phyloP scores from a whole-genome alignment of 257 asterid genomes.

The Solanum clarkiae region DNA sequence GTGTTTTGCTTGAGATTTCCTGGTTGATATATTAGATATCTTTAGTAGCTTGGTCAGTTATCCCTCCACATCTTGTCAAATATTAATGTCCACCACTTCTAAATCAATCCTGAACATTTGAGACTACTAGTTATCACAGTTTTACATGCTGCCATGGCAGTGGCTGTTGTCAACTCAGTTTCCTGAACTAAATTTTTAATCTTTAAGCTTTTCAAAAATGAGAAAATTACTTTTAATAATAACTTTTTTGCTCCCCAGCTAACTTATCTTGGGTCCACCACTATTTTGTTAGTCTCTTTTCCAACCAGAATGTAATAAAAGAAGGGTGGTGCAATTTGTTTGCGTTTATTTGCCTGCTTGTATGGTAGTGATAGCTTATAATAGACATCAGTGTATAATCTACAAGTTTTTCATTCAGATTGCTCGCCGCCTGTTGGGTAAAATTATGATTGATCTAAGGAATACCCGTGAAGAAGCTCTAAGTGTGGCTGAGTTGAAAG shows the following conservation, averaged over 20 bases:
- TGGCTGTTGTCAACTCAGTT: background rate
- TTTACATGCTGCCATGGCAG: background rate
- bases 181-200: background rate
- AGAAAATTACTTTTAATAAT: background rate
- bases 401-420: slow-evolving; percentile 29
- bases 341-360: background rate
- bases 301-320: background rate
- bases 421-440: slow-evolving; percentile 92
- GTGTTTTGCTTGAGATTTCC: background rate
- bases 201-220: background rate
- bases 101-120: background rate
- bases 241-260: background rate
- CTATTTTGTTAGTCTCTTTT: background rate
- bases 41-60: background rate
- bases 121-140: background rate
- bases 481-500: slow-evolving; percentile 73
- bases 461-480: slow-evolving; percentile 89
- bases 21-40: background rate
- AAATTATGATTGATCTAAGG: slow-evolving; percentile 69
- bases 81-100: background rate
- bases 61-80: background rate
- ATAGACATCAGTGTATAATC: background rate
- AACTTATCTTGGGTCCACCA: background rate
- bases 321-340: background rate
- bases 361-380: background rate